A percentile compares a stretch with the other conserved stretches of the same genome.
These are phyloP conservation scores for Actinomortierella ambigua DNA, from an alignment of 371 early-diverging fungal genomes.

Conservation along the genomic window DNA sequence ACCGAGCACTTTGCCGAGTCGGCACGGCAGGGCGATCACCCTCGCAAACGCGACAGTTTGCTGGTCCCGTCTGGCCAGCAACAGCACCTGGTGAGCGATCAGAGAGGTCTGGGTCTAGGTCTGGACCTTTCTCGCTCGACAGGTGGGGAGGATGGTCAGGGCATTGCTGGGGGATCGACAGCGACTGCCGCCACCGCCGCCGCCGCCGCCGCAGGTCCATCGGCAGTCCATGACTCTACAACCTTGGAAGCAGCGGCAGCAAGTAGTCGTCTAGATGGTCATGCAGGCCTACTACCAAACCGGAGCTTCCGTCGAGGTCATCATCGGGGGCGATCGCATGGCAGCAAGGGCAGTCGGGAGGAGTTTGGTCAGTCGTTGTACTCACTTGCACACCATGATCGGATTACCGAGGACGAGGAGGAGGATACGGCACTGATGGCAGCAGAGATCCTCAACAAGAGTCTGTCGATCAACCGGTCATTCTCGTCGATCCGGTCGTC, in stretches of 20 bases:
- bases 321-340: constrained; percentile 36
- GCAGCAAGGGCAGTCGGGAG: constrained; percentile 44
- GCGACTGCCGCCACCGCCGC: no score
- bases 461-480: constrained; percentile 43
- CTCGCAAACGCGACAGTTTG: constrained; percentile 31
- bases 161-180: no score
- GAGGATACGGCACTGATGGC: constrained; percentile 33
- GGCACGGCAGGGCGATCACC: constrained; percentile 20
- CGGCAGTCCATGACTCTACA: no score
- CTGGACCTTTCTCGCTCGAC: no score
- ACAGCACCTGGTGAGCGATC: no score
- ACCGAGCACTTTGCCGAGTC: constrained; percentile 47
- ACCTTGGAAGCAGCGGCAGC: no score
- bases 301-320: constrained; percentile 20
- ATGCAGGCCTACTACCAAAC: no score
- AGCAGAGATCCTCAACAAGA: constrained; percentile 40
- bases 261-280: no score
- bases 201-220: no score
- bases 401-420: constrained; percentile 44
- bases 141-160: no score
- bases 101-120: no score
- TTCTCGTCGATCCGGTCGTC: constrained; percentile 45
- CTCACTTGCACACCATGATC: constrained; percentile 32
- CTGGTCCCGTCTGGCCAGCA: no score
- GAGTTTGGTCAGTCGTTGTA: constrained; percentile 35